A percentile compares a stretch with the other conserved stretches of the same genome.
These are phyloP conservation scores for Cryphonectria radicalis DNA, from an alignment of 2,329 filamentous ascomycete genomes.

Conservation along the genomic window DNA sequence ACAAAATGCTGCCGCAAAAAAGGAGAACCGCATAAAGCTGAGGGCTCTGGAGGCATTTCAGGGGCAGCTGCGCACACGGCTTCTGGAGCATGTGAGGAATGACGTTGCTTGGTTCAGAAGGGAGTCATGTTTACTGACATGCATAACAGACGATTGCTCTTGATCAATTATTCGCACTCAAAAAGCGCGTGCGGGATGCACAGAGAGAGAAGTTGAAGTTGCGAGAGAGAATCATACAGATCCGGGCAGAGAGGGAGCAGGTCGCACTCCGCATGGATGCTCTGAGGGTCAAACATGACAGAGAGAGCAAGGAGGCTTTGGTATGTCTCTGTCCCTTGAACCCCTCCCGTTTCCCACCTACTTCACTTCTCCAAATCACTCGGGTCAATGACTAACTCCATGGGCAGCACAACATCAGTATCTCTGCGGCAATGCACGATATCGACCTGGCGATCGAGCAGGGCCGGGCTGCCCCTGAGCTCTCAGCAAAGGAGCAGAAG, in stretches of 20 bases:
- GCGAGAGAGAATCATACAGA: slow-evolving; percentile 62
- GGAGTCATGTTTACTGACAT: neutral
- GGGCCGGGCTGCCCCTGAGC: slow-evolving; percentile 50
- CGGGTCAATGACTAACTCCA: slow-evolving; percentile 8
- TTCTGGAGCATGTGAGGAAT: slow-evolving; percentile 62
- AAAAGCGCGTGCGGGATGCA: slow-evolving; percentile 60
- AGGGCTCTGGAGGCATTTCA: slow-evolving; percentile 62
- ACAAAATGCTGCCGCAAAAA: slow-evolving; percentile 51
- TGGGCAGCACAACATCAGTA: slow-evolving; percentile 50
- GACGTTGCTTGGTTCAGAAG: too few species aligned
- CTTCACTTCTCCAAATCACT: neutral
- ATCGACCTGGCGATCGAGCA: slow-evolving; percentile 59
- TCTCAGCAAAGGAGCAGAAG: slow-evolving; percentile 51
- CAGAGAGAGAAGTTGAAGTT: slow-evolving; percentile 61
- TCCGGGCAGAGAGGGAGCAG: slow-evolving; percentile 64
- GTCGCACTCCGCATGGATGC: slow-evolving; percentile 67
- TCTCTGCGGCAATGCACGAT: slow-evolving; percentile 65
- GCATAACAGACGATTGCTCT: slow-evolving; percentile 57
- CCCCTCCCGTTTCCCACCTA: neutral
- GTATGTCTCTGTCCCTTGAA: slow-evolving; percentile 44
- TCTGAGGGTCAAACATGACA: slow-evolving; percentile 63
- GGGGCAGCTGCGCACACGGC: slow-evolving; percentile 57
- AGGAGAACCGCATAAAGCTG: slow-evolving; percentile 59
- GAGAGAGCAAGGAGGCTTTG: slow-evolving; percentile 54
- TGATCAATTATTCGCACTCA: slow-evolving; percentile 61